Conservation (phyloP, 345 rosid genomes). For the Corchorus capsularis region DNA sequence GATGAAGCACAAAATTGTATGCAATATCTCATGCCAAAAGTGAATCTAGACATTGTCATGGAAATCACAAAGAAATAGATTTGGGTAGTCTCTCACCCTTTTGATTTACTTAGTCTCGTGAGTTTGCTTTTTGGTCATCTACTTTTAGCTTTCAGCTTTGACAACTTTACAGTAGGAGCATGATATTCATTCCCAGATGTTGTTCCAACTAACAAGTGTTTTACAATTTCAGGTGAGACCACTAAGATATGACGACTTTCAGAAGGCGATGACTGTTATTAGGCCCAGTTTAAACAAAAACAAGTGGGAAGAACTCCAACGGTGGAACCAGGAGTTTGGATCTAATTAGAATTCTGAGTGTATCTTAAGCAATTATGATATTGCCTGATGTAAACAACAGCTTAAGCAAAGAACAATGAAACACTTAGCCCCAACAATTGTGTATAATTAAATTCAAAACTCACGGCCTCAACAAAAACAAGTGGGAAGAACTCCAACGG, state of each 20-base stretch:
- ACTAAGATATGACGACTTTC: slow-evolving; percentile 71
- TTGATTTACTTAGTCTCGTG: neutral
- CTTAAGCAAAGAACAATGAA: slow-evolving; percentile 7
- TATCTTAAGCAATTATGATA: neutral
- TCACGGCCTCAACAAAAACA: slow-evolving; percentile 50
- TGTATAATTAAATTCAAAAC: neutral
- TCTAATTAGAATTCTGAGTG: slow-evolving; percentile 42
- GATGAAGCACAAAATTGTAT: neutral
- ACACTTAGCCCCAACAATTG: neutral
- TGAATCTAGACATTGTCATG: neutral
- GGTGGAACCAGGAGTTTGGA: slow-evolving; percentile 89
- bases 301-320: slow-evolving; percentile 93
- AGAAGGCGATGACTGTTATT: slow-evolving; percentile 79
- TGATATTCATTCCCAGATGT: neutral
- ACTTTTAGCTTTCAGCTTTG: neutral
- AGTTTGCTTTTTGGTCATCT: neutral
- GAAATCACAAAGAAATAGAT: neutral
- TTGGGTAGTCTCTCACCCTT: neutral
- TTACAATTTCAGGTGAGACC: slow-evolving; percentile 67
- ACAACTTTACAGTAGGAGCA: neutral
- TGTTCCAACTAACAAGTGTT: neutral
- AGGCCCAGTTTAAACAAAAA: slow-evolving; percentile 88
- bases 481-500: slow-evolving; percentile 88
- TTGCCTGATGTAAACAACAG: neutral
- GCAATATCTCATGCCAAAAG: neutral